phyloP scores from a whole-genome alignment of 495 filamentous ascomycete genomes.

The Pseudevernia furfuracea region DNA sequence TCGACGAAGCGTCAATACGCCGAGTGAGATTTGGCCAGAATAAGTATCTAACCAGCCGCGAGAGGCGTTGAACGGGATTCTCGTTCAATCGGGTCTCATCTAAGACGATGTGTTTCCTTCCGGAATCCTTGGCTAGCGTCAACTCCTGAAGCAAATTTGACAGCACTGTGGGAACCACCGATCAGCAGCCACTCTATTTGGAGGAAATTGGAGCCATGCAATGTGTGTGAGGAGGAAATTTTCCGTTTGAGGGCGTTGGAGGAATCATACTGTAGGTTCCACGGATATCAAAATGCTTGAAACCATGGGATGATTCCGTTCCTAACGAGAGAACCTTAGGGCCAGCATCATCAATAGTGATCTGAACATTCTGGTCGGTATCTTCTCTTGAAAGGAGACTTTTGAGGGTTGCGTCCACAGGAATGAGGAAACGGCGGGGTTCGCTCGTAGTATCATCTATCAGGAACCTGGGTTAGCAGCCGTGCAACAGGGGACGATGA shows the following conservation, averaged over 20 bases:
- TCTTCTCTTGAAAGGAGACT: conserved; percentile 50
- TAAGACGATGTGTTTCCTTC: conserved; percentile 74
- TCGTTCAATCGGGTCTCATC: conserved; percentile 86
- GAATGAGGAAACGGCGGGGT: conserved; percentile 16
- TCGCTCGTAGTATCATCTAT: conserved; percentile 17
- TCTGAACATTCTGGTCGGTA: conserved; percentile 85
- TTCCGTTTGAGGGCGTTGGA: neutral
- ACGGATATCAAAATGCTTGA: conserved; percentile 61
- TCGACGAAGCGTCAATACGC: conserved; percentile 79
- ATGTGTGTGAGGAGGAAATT: too few species aligned
- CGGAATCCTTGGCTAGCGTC: conserved; percentile 78
- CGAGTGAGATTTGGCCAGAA: conserved; percentile 88
- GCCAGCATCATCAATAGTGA: conserved; percentile 89
- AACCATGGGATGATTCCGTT: conserved; percentile 79
- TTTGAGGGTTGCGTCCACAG: conserved; percentile 17
- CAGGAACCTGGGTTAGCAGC: neutral
- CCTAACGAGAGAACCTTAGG: conserved; percentile 86
- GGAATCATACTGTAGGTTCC: conserved; percentile 42
- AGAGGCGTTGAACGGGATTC: conserved; percentile 81
- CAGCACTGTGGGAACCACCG: conserved; percentile 36
- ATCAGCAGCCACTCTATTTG: neutral
- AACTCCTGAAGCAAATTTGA: conserved; percentile 93
- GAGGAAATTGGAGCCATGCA: neutral
- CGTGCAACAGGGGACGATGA: neutral
- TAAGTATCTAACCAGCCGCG: conserved; percentile 71